These are phyloP conservation scores for Noccaea bulbosa DNA, from an alignment of 345 rosid species.

Conservation along the genomic window DNA sequence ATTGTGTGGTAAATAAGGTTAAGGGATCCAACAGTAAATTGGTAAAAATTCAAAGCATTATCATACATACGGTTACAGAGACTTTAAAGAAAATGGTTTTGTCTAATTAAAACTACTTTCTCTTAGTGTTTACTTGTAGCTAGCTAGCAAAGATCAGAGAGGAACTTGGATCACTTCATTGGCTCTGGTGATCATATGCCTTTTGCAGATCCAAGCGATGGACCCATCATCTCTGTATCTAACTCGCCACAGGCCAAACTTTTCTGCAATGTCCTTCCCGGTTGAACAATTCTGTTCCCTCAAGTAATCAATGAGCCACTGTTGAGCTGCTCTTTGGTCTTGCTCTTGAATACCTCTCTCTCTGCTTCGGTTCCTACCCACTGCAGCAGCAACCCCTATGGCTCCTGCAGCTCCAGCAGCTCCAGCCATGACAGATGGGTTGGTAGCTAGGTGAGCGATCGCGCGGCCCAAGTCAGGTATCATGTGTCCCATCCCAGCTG, in stretches of 20 bases:
- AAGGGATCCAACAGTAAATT: conserved; percentile 16
- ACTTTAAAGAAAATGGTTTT: conserved; percentile 31
- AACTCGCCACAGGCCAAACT: conserved; percentile 89
- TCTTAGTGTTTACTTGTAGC: conserved; percentile 22
- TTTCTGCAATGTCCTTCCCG: conserved; percentile 86
- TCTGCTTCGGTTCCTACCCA: conserved; percentile 59
- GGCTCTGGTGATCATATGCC: conserved; percentile 76
- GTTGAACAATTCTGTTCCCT: conserved; percentile 77
- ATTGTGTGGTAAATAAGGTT: conserved; percentile 13
- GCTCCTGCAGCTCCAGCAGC: conserved; percentile 82
- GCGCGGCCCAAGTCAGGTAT: conserved; percentile 93
- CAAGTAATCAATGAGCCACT: conserved; percentile 85
- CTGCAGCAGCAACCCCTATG: conserved; percentile 47
- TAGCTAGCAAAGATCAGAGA: conserved; percentile 43
- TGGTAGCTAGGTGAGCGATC: conserved; percentile 70
- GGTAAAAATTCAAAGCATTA: conserved; percentile 20
- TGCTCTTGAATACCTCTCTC: conserved; percentile 62
- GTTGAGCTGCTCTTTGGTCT: conserved; percentile 79
- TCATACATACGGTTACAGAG: conserved; percentile 18
- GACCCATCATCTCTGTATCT: conserved; percentile 85
- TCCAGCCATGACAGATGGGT: conserved; percentile 66
- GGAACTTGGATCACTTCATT: conserved; percentile 74
- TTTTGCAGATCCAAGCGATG: conserved; percentile 86
- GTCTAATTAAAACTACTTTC: conserved; percentile 18
- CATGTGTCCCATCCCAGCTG: conserved; percentile 88